phyloP scores from a whole-genome alignment of 2,329 filamentous ascomycete species.

The Domatiomyces globalis region DNA sequence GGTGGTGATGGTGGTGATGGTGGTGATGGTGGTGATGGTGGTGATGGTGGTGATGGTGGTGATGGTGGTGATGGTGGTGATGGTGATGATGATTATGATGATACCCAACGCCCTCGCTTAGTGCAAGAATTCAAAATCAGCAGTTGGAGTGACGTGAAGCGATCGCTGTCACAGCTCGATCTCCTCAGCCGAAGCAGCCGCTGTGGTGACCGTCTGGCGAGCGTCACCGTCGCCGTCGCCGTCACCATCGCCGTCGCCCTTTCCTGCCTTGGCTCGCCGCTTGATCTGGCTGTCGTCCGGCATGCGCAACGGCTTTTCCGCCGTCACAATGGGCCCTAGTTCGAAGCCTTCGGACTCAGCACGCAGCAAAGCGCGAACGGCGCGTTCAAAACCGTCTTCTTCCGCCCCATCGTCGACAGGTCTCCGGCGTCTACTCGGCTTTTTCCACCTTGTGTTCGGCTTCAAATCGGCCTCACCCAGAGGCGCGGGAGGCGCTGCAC shows the following conservation, averaged over 20 bases:
- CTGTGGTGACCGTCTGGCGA: slow-evolving; percentile 11
- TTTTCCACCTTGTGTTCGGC: slow-evolving; percentile 22
- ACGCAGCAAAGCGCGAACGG: slow-evolving; percentile 37
- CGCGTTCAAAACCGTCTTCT: slow-evolving; percentile 42
- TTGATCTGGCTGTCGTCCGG: slow-evolving; percentile 24
- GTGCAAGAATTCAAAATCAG: slow-evolving; percentile 1
- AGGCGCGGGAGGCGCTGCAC: slow-evolving; percentile 29
- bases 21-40: background rate
- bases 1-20: background rate
- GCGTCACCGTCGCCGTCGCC: too few relatives aligned
- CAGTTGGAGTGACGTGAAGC: background rate
- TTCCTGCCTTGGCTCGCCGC: slow-evolving; percentile 9
- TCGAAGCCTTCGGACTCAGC: slow-evolving; percentile 26
- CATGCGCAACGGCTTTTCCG: slow-evolving; percentile 44
- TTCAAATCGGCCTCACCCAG: slow-evolving; percentile 23
- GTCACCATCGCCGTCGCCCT: too few relatives aligned
- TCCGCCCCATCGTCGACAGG: slow-evolving; percentile 20
- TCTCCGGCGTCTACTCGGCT: slow-evolving; percentile 19
- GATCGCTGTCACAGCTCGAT: slow-evolving; percentile 7
- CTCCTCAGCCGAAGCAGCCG: slow-evolving; percentile 1
- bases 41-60: background rate
- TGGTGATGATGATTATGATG: background rate
- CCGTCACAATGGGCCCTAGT: slow-evolving; percentile 43
- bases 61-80: background rate
- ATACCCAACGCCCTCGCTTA: slow-evolving; percentile 14